Conservation (phyloP, 495 filamentous ascomycete species). For the Aspergillus steynii region DNA sequence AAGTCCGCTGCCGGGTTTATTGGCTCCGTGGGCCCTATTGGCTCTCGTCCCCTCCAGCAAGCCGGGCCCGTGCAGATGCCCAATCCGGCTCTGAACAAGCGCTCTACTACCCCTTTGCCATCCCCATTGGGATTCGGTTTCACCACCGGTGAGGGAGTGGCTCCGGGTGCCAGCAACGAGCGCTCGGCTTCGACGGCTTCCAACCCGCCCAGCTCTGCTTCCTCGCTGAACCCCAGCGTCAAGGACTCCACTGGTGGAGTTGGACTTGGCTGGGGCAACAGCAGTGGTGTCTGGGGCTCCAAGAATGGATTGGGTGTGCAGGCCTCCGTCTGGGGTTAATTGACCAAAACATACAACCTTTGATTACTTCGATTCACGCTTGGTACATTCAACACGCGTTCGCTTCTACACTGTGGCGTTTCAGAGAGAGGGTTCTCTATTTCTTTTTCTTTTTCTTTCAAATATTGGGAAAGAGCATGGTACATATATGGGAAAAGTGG, state of each 20-base stretch:
- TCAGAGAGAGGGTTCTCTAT: constrained; percentile 23
- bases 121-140: constrained; percentile 82
- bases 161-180: constrained; percentile 48
- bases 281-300: constrained; percentile 72
- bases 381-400: constrained; percentile 21
- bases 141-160: constrained; percentile 52
- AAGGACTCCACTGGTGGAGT: constrained; percentile 55
- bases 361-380: constrained; percentile 4
- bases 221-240: constrained; percentile 25
- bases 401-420: constrained; percentile 31
- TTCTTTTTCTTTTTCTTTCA: constrained; percentile 22
- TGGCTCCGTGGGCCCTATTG: constrained; percentile 84
- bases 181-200: constrained; percentile 62
- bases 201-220: constrained; percentile 49
- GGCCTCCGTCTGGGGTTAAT: constrained; percentile 76
- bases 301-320: constrained; percentile 70
- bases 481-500: constrained; percentile 28
- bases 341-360: not conserved
- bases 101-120: constrained; percentile 84
- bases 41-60: constrained; percentile 72
- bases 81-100: constrained; percentile 76
- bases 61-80: constrained; percentile 45
- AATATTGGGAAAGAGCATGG: constrained; percentile 29
- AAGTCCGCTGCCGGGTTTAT: constrained; percentile 56
- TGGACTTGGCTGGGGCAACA: constrained; percentile 68